Evolutionary conservation across 495 filamentous ascomycete species (phyloP).

Genomic region (Aspergillus ostianus): DNA sequence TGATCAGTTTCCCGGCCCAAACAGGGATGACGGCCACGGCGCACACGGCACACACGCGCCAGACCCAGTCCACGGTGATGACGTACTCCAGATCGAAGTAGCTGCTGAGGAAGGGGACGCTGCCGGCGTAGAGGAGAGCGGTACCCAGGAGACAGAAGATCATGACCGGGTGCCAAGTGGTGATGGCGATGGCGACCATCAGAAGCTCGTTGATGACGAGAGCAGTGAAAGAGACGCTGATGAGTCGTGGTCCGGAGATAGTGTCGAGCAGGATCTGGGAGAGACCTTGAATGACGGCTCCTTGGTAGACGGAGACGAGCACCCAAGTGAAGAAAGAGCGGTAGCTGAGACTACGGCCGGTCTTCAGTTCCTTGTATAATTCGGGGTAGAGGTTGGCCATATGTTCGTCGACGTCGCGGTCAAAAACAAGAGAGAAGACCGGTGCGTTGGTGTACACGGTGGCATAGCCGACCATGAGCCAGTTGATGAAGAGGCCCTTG

Average conservation of each 20-base stretch:
- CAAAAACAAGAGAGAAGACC: constrained; percentile 93
- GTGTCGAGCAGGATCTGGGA: constrained; percentile 82
- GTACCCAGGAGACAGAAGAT: constrained; percentile 80
- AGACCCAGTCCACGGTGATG: constrained; percentile 75
- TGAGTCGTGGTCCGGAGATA: constrained; percentile 66
- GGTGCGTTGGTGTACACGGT: constrained; percentile 94
- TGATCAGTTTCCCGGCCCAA: constrained; percentile 77
- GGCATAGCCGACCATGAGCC: constrained; percentile 96
- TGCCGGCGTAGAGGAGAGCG: constrained; percentile 71
- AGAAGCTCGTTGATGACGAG: constrained; percentile 92
- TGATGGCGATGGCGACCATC: constrained; percentile 95
- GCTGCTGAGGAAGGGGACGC: constrained; percentile 79
- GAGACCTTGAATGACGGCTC: constrained; percentile 87
- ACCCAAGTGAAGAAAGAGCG: constrained; percentile 97
- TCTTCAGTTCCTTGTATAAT: constrained; percentile 92
- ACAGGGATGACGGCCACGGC: constrained; percentile 83
- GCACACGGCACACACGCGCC: constrained; percentile 78
- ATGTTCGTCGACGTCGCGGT: constrained; percentile 90
- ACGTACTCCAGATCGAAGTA: constrained; percentile 91
- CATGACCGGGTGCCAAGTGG: constrained; percentile 97
- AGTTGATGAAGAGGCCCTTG: constrained; percentile 91
- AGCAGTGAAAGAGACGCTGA: constrained; percentile 87
- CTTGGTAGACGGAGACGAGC: constrained; percentile 93
- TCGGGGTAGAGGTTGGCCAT: constrained; percentile 95
- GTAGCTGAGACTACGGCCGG: constrained; percentile 80